phyloP scores from a whole-genome alignment of 1,284 basidiomycete genomes.

The Neolentinus lepideus region DNA sequence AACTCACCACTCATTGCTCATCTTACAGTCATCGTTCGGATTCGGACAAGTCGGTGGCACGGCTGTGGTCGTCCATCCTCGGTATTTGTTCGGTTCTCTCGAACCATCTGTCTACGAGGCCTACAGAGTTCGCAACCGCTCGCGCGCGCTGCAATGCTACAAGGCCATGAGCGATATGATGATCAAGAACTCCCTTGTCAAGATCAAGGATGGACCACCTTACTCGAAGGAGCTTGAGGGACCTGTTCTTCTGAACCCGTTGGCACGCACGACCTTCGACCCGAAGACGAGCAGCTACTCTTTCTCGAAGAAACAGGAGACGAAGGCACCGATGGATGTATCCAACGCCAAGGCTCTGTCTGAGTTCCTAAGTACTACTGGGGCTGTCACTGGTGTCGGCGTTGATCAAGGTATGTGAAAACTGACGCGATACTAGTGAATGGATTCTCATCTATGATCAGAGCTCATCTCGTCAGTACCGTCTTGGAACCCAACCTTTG shows the following conservation, averaged over 20 bases:
- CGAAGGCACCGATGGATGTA: constrained; percentile 44
- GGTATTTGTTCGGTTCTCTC: constrained; percentile 83
- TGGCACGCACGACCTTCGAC: constrained; percentile 82
- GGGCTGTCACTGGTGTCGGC: constrained; percentile 64
- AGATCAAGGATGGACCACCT: constrained; percentile 93
- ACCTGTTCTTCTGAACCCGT: constrained; percentile 86
- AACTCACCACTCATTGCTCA: constrained; percentile 11
- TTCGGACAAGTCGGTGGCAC: constrained; percentile 99
- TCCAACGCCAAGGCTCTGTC: constrained; percentile 65
- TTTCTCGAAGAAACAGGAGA: constrained; percentile 63
- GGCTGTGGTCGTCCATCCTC: constrained; percentile 84
- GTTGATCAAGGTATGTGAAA: constrained; percentile 68
- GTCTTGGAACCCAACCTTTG: constrained; percentile 84
- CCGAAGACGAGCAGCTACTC: constrained; percentile 80
- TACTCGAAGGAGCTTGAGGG: constrained; percentile 86
- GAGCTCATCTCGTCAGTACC: constrained; percentile 94
- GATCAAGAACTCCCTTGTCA: constrained; percentile 88
- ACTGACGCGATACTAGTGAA: not conserved
- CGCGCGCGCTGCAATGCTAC: constrained; percentile 75
- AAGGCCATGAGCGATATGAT: constrained; percentile 94
- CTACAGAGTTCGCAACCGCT: constrained; percentile 69
- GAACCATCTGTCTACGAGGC: constrained; percentile 66
- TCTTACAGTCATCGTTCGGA: constrained; percentile 83
- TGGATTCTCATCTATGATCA: constrained; percentile 24
- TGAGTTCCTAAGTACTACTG: constrained; percentile 39